phyloP scores from a whole-genome alignment of 2,329 filamentous ascomycete genomes.

The Scopulariopsis brevicaulis region DNA sequence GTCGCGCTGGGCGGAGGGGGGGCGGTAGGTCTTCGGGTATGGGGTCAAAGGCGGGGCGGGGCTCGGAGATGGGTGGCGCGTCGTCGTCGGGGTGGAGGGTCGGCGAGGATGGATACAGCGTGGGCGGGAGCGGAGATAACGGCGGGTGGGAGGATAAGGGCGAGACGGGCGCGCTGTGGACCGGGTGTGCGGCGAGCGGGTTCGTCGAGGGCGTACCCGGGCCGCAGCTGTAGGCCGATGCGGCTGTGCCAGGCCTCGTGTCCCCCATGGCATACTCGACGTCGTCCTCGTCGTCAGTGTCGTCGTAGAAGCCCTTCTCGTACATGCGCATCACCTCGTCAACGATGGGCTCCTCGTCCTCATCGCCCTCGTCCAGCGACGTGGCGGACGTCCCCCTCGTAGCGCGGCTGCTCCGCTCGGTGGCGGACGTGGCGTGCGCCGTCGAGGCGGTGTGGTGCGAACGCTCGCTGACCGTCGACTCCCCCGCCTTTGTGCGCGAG shows the following conservation, averaged over 20 bases:
- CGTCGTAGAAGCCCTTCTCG: constrained; percentile 46
- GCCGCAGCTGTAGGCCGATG: constrained; percentile 16
- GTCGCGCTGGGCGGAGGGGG: not conserved
- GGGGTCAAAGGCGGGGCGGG: not conserved
- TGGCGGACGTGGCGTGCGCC: constrained; percentile 45
- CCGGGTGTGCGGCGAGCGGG: not conserved
- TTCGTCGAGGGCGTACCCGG: not conserved
- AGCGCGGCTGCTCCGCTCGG: constrained; percentile 70
- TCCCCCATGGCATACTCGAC: not conserved
- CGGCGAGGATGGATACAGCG: constrained; percentile 11
- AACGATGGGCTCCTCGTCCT: constrained; percentile 36
- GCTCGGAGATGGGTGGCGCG: constrained; percentile 11
- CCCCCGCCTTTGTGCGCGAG: constrained; percentile 38
- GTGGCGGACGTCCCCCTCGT: constrained; percentile 69
- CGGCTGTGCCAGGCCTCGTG: constrained; percentile 20
- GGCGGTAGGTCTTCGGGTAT: constrained; percentile 1
- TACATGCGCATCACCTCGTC: constrained; percentile 64
- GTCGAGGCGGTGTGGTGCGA: constrained; percentile 44
- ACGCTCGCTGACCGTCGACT: constrained; percentile 42
- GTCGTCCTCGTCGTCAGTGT: constrained; percentile 19
- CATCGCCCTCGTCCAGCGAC: constrained; percentile 40
- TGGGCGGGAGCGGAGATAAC: not conserved
- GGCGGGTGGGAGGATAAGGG: not conserved
- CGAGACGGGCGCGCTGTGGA: not conserved
- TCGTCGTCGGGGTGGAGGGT: not conserved